Conservation (phyloP, 2,329 filamentous ascomycete genomes). For the Alternaria arbusti region DNA sequence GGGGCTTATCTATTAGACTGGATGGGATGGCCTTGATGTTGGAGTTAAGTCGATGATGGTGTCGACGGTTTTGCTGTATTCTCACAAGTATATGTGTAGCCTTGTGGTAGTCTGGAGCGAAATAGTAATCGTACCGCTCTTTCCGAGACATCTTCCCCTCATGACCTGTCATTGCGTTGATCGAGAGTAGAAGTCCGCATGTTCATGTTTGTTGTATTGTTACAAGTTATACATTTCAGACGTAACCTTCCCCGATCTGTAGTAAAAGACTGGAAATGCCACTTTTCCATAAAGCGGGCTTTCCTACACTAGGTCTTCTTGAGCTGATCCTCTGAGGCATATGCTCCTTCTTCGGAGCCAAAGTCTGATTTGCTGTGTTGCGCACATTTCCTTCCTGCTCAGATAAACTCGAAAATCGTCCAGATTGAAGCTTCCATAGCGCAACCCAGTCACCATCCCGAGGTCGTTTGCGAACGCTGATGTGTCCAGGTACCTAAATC, state of each 20-base stretch:
- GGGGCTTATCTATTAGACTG: not conserved
- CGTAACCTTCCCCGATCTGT: not conserved
- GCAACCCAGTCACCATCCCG: too few relatives aligned
- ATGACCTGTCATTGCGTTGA: not conserved
- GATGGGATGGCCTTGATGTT: not conserved
- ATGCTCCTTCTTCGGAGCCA: too few relatives aligned
- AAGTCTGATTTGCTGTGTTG: too few relatives aligned
- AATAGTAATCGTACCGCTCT: not conserved
- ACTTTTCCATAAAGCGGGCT: too few relatives aligned
- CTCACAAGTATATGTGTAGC: not conserved
- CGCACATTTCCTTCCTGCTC: too few relatives aligned
- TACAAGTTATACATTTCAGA: not conserved
- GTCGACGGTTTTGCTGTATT: not conserved
- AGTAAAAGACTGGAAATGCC: fast-evolving
- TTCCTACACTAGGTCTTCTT: too few relatives aligned
- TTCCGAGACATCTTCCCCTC: not conserved
- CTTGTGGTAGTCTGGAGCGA: not conserved
- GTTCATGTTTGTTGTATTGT: not conserved
- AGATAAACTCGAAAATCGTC: too few relatives aligned
- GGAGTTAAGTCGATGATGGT: not conserved
- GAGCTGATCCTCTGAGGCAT: too few relatives aligned
- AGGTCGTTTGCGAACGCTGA: too few relatives aligned
- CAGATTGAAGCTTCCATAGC: too few relatives aligned
- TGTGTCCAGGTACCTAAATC: too few relatives aligned
- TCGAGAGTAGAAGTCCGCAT: not conserved